A percentile compares a stretch with the other conserved stretches of the same genome.
phyloP scores from a whole-genome alignment of 805 yeast genomes.

The Maudiozyma barnettii region DNA sequence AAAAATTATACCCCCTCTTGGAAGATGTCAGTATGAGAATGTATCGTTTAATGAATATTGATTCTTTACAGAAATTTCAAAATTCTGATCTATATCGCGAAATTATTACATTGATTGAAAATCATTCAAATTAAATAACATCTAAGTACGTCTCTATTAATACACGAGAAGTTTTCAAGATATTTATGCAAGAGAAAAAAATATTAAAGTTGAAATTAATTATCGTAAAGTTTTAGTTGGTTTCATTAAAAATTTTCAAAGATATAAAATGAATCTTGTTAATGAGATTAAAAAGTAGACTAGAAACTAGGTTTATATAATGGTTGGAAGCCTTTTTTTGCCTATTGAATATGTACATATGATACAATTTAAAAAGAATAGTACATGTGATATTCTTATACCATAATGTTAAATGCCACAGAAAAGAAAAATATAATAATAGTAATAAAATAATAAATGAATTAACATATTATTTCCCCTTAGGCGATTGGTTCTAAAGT shows the following conservation, averaged over 20 bases:
- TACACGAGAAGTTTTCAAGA: too few relatives aligned
- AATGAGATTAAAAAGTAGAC: not conserved
- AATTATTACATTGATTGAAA: constrained; percentile 10
- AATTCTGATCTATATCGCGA: constrained; percentile 33
- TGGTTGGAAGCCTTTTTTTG: not conserved
- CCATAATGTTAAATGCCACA: not conserved
- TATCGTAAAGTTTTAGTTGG: too few relatives aligned
- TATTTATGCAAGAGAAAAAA: too few relatives aligned
- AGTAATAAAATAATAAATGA: not conserved
- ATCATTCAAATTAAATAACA: not conserved
- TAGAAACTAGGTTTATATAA: constrained; percentile 1
- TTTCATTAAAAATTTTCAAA: too few relatives aligned
- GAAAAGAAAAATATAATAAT: not conserved
- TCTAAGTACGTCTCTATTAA: too few relatives aligned
- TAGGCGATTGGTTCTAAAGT: constrained; percentile 63
- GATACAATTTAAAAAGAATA: not conserved
- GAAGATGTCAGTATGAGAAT: constrained; percentile 42
- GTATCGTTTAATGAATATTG: constrained; percentile 54
- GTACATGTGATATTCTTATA: not conserved
- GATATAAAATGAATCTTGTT: not conserved
- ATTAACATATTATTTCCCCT: constrained; percentile 1
- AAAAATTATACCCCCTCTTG: constrained; percentile 35
- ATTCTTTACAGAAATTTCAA: constrained; percentile 65
- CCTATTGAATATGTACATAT: constrained; percentile 1
- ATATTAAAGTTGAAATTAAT: too few relatives aligned